Conservation (phyloP, 1,284 basidiomycete species). For the Pulchroboletus neoregius region DNA sequence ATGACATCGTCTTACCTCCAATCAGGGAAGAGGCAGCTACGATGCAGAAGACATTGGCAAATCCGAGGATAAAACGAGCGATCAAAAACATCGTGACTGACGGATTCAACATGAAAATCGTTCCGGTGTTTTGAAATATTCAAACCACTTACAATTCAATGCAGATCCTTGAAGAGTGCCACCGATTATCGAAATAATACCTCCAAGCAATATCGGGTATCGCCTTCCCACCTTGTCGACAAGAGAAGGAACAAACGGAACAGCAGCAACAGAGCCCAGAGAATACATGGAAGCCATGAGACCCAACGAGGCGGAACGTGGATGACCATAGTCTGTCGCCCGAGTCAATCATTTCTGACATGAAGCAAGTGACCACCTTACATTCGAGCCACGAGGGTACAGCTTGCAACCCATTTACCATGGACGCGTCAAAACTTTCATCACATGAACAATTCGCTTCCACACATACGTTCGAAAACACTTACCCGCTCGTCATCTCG, state of each 20-base stretch:
- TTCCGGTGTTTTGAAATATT: too few species aligned
- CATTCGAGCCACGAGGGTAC: constrained; percentile 21
- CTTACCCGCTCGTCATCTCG: constrained; percentile 58
- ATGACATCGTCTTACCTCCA: constrained; percentile 10
- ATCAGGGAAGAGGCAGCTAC: constrained; percentile 18
- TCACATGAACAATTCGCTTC: not conserved
- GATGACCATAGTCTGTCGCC: constrained; percentile 13
- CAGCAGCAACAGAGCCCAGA: constrained; percentile 8
- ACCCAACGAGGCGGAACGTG: constrained; percentile 15
- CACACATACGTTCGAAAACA: constrained; percentile 20
- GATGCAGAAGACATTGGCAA: constrained; percentile 5
- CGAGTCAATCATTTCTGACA: constrained; percentile 10
- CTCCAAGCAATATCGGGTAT: constrained; percentile 12
- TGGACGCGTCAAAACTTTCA: constrained; percentile 15
- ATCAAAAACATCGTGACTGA: constrained; percentile 15
- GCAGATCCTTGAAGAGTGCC: constrained; percentile 14
- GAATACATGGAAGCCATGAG: constrained; percentile 14
- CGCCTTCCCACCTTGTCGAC: constrained; percentile 16
- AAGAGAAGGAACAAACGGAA: constrained; percentile 10
- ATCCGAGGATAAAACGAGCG: constrained; percentile 20
- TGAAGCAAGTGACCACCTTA: too few species aligned
- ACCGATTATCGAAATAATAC: constrained; percentile 2
- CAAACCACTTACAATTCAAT: constrained; percentile 5
- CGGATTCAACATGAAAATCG: not conserved
- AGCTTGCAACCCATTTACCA: constrained; percentile 21